A percentile compares a stretch with the other conserved stretches of the same genome.
Evolutionary conservation across 108 stramenopile genomes (phyloP).

Genomic region (Fistulifera pelliculosa): DNA sequence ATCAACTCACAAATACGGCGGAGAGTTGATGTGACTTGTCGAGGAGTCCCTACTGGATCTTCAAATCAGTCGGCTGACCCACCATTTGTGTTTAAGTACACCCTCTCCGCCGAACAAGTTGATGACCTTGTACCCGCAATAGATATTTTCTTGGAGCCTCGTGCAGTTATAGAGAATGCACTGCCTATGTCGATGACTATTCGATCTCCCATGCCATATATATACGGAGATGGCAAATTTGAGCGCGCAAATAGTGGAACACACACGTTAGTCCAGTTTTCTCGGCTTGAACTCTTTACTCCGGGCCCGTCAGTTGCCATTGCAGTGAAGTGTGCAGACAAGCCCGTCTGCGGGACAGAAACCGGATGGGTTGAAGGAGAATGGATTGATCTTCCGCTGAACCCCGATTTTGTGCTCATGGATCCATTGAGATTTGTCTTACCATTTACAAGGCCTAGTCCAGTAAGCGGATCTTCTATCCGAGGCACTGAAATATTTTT

Average conservation of each 20-base stretch:
- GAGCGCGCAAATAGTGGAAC: constrained; percentile 25
- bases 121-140: constrained; percentile 39
- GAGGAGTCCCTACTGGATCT: no score
- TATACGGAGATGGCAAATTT: constrained; percentile 25
- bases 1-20: no score
- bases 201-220: constrained; percentile 79
- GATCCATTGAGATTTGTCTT: constrained; percentile 57
- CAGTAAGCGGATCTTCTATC: constrained; percentile 1
- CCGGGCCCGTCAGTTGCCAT: constrained; percentile 74
- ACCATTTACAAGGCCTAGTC: constrained; percentile 32
- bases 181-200: constrained; percentile 50
- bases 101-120: constrained; percentile 31
- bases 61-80: neutral
- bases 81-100: constrained; percentile 1
- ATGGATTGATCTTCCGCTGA: constrained; percentile 70
- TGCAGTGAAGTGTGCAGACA: constrained; percentile 45
- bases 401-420: constrained; percentile 30
- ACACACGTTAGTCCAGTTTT: constrained; percentile 8
- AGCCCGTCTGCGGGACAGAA: constrained; percentile 53
- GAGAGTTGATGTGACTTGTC: no score
- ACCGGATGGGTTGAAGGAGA: constrained; percentile 69
- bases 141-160: constrained; percentile 53
- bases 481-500: neutral
- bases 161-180: constrained; percentile 53
- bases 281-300: constrained; percentile 50